Evolutionary conservation across 1,284 basidiomycete species (phyloP), one percentile per base, ranked within the genome.

Genomic region (Cryptococcus sp.): DNA sequence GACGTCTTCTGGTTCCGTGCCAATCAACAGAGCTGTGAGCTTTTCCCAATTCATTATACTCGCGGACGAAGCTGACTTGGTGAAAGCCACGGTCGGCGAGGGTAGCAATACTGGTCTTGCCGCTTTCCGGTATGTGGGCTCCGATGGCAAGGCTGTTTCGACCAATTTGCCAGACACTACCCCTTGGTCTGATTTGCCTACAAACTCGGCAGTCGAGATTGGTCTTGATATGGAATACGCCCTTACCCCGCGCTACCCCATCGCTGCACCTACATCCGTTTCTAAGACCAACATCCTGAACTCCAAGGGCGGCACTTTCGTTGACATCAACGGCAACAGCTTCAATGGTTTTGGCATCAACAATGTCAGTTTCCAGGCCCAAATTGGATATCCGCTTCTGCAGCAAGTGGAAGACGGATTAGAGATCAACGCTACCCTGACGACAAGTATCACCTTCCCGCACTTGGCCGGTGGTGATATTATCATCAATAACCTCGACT

Each of bases 401-500:
- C 43, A 53, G 11, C 62, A 70, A 26, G 49, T 75, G 16, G 26
- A 61, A 39, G 50, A 61, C 17, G 67, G 67, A 6, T 22, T 53
- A 5, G 43, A 34, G 0, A 20, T 73, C 52, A 58, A 69, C 54
- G 49, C 49, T 15, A 25, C 15, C n/a, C 48, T 60, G 22, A 49
- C 64, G 11, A 59, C 67, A 26, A 63, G 57, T 47, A 63, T 59
- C 44, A 69, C 54, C 38, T 69, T 58, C 56, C 62, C 60, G 45
- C 56, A 60, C 46, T 5, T 59, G 10, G 61, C 61, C 11, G 63
- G 61, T 16, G 61, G 61, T 0, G 65, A 68, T 41, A 46, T 69
- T 17, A 59, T 72, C 50, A 64, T 80, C 58, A 78, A 78, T 66
- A 77, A 79, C 61, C 48, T 70, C 11, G 54, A 55, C 26, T 34